phyloP scores from a whole-genome alignment of 2,329 filamentous ascomycete genomes.

The Neobulgaria alba region DNA sequence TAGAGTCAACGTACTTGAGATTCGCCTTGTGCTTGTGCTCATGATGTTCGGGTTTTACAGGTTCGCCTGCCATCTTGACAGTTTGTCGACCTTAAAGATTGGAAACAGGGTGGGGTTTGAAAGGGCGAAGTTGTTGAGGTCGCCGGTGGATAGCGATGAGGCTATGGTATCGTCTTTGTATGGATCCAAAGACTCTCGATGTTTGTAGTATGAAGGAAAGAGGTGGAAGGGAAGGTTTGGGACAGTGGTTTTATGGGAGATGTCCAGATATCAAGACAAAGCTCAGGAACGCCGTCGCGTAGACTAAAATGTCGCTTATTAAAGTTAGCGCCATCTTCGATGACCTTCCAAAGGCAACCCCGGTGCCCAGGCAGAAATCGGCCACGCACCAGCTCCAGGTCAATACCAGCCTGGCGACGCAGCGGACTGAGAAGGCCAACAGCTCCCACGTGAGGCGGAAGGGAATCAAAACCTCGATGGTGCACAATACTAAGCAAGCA shows the following conservation, averaged over 20 bases:
- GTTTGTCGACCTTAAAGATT: conserved; percentile 8
- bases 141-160: conserved; percentile 8
- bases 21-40: conserved; percentile 75
- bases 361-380: too few species aligned
- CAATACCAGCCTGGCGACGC: too few species aligned
- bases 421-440: too few species aligned
- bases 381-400: too few species aligned
- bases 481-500: too few species aligned
- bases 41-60: conserved; percentile 41
- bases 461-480: too few species aligned
- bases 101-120: conserved; percentile 2
- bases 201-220: neutral
- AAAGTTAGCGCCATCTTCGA: neutral
- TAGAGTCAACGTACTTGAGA: conserved; percentile 53
- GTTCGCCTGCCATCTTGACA: conserved; percentile 62
- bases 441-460: too few species aligned
- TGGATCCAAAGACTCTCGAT: neutral
- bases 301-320: neutral
- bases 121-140: conserved; percentile 3
- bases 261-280: neutral
- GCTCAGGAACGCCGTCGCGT: neutral
- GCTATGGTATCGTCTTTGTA: neutral
- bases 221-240: conserved; percentile 1
- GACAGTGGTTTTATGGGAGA: conserved; percentile 1
- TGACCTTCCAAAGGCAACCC: neutral